Evolutionary conservation across 208 protist genomes (phyloP), one percentile per base, ranked within the genome.

Genomic region (Herpetomonas tarakana): DNA sequence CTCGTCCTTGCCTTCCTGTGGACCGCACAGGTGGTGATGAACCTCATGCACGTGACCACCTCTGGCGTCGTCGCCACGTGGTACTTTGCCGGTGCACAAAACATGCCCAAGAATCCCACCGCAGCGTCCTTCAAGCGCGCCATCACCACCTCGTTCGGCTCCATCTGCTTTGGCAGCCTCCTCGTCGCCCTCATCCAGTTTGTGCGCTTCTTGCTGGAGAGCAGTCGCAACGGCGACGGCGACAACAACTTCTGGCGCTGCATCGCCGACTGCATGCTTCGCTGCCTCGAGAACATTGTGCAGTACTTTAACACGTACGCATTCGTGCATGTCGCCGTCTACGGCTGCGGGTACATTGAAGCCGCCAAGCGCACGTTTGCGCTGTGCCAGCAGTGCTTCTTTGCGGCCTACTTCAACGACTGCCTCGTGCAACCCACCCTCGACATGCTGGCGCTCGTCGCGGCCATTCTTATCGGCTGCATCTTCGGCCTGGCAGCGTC

Each of bases 301-400:
- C 54, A 92, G 68, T 93, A 92, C 73, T 97, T 97, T 76, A 97
- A 97, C 67, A 78, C 62, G 30, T 96, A 97, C 74, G 93, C 93
- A 28, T 97, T 94, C 70, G 84, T 94, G 21, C 90, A 97, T 57
- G 80, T 97, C 41, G 93, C 92, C 24, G 88, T 97, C 60, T 97
- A 97, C 71, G 93, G 93, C 54, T 92, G 78, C 60, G 69, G 85
- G 14, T 97, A 96, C 76, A 85, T 96, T 61, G 78, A 86, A 44
- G 85, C 88, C 22, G 91, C 91, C 24, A 96, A 94, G 82, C 76
- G 76, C 22, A 97, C 91, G 28, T 96, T 81, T 54, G 57, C 52
- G 19, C 66, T 97, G 28, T 84, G 81, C 61, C 73, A 90, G 71
- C 72, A 89, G 53, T 89, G 85, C 63, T 78, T 87, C 54, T 92